Base-by-base conservation (phyloP, 495 filamentous ascomycete species). In the Neurospora sp. region DNA sequence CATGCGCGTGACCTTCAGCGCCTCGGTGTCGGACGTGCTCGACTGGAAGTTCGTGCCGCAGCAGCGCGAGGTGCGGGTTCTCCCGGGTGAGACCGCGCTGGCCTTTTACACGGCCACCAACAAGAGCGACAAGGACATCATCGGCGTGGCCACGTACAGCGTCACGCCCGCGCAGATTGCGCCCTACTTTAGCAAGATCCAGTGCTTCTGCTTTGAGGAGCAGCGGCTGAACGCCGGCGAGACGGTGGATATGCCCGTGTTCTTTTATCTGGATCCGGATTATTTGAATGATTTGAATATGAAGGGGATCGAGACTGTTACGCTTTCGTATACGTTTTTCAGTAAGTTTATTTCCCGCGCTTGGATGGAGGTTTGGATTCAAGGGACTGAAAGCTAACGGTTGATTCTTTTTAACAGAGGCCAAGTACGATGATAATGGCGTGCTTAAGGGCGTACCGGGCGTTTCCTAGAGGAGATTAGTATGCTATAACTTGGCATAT, bases 171-270 rank as follows among this genome's bases (percentile, higher is more conserved):
- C 89, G 14, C 96, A 98, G 84, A 93, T 97, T 38, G 95, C 96
- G 38, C 95, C 93, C 4, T 99, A 99, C 79, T 99, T 99, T 81
- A 94, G 91, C 87, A 99, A 99, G 87, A 99, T 99, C 70, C 96
- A 99, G 83, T 99, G 96, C 77, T 99, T 99, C 82, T 99, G 96
- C 80, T 99, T 99, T 79, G 96, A 99, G 86, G 94, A 86, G 81
- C 84, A 99, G 87, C 89, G 96, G 75, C 83, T 99, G 70, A 95
- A 94, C 80, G 95, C 94, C 31, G 94, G 95, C 37, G 96, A 99
- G 85, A 94, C 94, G 42, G 96, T 99, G 70, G 96, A 99, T 84
- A 99, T 99, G 96, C 96, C 96, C 3, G 96, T 99, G 7, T 98
- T 99, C 84, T 99, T 99, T 79, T 99, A 97, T 81, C 92, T 99